Percentiles rank a stretch among this genome's conserved stretches.
Conservation (phyloP, 2,329 filamentous ascomycete species). For the Lizonia empirigonia region DNA sequence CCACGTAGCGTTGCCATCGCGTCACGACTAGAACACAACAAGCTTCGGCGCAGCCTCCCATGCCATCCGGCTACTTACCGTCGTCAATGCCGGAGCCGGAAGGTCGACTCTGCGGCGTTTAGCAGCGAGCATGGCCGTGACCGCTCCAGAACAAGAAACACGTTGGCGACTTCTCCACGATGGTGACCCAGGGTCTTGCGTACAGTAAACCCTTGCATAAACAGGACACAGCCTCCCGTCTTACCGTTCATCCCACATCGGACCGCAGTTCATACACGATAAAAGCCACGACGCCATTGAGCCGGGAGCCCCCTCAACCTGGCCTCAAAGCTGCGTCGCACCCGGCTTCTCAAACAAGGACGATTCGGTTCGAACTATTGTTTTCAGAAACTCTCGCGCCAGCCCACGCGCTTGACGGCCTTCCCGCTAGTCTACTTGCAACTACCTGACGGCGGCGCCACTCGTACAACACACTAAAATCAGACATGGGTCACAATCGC, state of each 20-base stretch:
- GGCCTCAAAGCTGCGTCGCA: slow-evolving; percentile 25
- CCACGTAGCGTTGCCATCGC: slow-evolving; percentile 36
- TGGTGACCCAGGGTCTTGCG: slow-evolving; percentile 6
- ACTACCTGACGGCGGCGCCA: slow-evolving; percentile 9
- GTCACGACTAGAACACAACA: slow-evolving; percentile 12
- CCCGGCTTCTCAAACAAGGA: slow-evolving; percentile 19
- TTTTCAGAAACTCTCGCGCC: slow-evolving; percentile 25
- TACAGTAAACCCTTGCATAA: slow-evolving; percentile 20
- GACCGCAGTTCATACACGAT: slow-evolving; percentile 27
- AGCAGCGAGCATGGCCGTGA: slow-evolving; percentile 1
- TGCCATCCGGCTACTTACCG: slow-evolving; percentile 5
- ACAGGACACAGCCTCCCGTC: slow-evolving; percentile 15
- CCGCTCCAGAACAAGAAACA: not conserved
- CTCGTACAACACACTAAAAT: slow-evolving; percentile 8
- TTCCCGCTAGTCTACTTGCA: slow-evolving; percentile 15
- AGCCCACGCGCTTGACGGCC: slow-evolving; percentile 17
- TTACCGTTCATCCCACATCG: slow-evolving; percentile 14
- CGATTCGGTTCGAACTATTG: slow-evolving; percentile 15
- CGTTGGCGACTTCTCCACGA: slow-evolving; percentile 10
- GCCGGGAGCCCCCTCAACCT: slow-evolving; percentile 29
- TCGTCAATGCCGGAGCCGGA: slow-evolving; percentile 13
- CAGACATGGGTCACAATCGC: not conserved
- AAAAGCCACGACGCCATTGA: slow-evolving; percentile 39
- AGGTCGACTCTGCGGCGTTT: slow-evolving; percentile 4
- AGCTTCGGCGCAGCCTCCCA: slow-evolving; percentile 20